Conservation (phyloP, 345 rosid species). For the Salix brachista region DNA sequence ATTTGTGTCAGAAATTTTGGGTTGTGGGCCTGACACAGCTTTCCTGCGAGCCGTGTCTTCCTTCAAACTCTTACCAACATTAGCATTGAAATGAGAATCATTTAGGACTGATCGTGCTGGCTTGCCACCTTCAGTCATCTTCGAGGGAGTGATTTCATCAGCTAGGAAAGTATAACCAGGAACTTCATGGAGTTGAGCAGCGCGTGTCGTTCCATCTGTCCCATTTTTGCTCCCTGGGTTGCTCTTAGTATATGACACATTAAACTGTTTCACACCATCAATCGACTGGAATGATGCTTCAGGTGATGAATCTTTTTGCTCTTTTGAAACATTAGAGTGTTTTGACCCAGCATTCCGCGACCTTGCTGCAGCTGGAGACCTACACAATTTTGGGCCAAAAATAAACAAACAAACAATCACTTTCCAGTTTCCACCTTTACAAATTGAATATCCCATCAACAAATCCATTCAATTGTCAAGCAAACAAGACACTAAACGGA, state of each 20-base stretch:
- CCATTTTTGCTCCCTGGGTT: conserved; percentile 36
- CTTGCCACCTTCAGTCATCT: conserved; percentile 25
- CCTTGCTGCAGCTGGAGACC: conserved; percentile 37
- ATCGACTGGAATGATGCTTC: conserved; percentile 30
- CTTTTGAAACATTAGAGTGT: conserved; percentile 20
- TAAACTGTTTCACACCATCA: conserved; percentile 53
- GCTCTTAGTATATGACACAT: conserved; percentile 41
- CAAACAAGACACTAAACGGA: neutral
- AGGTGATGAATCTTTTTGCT: conserved; percentile 28
- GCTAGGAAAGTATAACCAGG: conserved; percentile 45
- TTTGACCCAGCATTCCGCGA: conserved; percentile 20
- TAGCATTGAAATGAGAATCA: conserved; percentile 19
- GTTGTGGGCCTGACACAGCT: conserved; percentile 27
- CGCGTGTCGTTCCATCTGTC: conserved; percentile 36
- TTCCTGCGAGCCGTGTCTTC: conserved; percentile 26
- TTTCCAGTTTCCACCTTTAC: neutral
- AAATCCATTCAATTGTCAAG: neutral
- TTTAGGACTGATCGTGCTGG: conserved; percentile 24
- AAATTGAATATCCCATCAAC: neutral
- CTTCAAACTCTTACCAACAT: conserved; percentile 21
- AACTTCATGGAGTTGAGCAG: conserved; percentile 45
- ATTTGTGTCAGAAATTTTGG: conserved; percentile 15
- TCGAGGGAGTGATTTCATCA: conserved; percentile 35
- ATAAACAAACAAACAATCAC: neutral
- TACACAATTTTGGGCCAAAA: conserved; percentile 18